phyloP scores from a whole-genome alignment of 306 rosid genomes.

The Acacia melanoxylon region DNA sequence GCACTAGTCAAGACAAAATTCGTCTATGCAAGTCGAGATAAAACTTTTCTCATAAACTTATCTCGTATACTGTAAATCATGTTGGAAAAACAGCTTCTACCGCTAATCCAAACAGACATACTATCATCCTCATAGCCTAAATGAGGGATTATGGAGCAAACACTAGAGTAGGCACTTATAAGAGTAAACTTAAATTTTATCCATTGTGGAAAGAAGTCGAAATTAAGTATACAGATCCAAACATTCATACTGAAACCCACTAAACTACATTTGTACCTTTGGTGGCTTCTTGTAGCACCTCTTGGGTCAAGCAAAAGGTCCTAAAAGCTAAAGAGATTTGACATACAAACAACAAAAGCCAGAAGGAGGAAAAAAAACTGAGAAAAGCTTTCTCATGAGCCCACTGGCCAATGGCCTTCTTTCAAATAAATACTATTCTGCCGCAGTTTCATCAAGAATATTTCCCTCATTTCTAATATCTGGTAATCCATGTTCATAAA shows the following conservation, averaged over 20 bases:
- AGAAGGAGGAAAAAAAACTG: slow-evolving; percentile 6
- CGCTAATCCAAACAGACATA: no score
- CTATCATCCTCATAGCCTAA: neutral
- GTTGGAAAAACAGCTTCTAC: no score
- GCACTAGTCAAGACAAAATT: neutral
- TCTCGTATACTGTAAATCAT: no score
- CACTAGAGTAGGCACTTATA: neutral
- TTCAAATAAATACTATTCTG: slow-evolving; percentile 43
- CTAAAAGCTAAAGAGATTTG: slow-evolving; percentile 25
- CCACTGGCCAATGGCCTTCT: slow-evolving; percentile 11
- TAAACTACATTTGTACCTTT: slow-evolving; percentile 43
- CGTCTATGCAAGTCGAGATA: no score
- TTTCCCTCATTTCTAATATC: slow-evolving; percentile 56
- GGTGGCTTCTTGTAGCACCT: slow-evolving; percentile 39
- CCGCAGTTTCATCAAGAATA: slow-evolving; percentile 58
- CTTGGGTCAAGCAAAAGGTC: slow-evolving; percentile 35
- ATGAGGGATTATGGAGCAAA: neutral
- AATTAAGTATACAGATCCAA: slow-evolving; percentile 50
- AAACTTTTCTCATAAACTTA: no score
- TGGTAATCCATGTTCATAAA: slow-evolving; percentile 58
- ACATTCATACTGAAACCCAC: slow-evolving; percentile 30
- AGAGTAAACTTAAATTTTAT: neutral
- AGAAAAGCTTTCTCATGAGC: slow-evolving; percentile 19
- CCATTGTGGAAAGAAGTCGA: slow-evolving; percentile 30
- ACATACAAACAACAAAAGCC: slow-evolving; percentile 22